Evolutionary conservation across 176 grass and related monocot species (phyloP), one percentile per base, ranked within the genome.

Genomic region (Tuctoria greenei): DNA sequence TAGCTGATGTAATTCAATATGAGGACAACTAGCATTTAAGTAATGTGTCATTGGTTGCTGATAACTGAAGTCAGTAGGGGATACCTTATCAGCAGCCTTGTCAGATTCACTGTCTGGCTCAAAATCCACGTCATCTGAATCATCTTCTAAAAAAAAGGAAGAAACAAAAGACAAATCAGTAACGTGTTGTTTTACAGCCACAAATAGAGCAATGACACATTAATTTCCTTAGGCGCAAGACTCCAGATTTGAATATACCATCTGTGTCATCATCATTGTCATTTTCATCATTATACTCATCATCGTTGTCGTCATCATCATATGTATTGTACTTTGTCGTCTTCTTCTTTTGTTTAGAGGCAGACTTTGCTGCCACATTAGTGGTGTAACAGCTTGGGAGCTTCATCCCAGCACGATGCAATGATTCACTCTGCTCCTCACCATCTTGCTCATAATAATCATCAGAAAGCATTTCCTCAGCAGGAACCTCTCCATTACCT

Each of bases 81-180:
- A 31, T 1, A 89, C 92, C 88, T 91, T 91, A n/a, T 88, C 85
- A 81, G 78, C 72, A 71, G 79, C 80, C 80, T 92, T 99, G n/a
- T 88, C 91, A 1, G 79, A 76, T 78, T 99, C 91, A 66, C 85
- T 92, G 61, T 99, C 95, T 61, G 95, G 95, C 70, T 99, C 95
- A 86, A 99, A 99, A 86, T 99, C 95, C 89, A 75, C 87, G 64
- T 99, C 95, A 68, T 90, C 95, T 39, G 95, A 91, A 86, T 99
- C 95, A 84, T 99, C 95, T 76, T 92, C 95, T 99, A 78, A 38
- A 90, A 73, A 82, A 28, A 92, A 69, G 27, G 23, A 83, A 69
- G 57, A 69, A 79, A 75, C 10, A 74, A 78, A 74, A 57, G 28
- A 27, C 43, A 43, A 46, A 77, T 74, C 20, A 72, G 63, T 24